Evolutionary conservation across 208 protist species (phyloP), one percentile per base, ranked within the genome.

Genomic region (Trypanosoma rangeli): DNA sequence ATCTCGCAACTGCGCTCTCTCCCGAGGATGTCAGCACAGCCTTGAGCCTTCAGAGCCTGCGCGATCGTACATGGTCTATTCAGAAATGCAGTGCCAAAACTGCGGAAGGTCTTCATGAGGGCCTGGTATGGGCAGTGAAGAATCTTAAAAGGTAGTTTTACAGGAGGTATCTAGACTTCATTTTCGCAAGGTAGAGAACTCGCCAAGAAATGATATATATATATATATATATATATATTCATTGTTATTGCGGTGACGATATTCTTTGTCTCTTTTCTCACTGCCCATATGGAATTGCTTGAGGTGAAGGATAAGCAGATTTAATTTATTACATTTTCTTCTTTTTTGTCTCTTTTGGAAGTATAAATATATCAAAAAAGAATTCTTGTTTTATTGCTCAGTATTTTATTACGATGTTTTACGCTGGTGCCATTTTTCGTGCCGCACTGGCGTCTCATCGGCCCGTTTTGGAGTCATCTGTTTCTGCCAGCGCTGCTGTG

Each of bases 71-170:
- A 24, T 97, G 93, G 93, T 86, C 80, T 33, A 97, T 97, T 52
- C 91, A 96, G 60, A 94, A 93, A 67, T 97, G 93, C 90, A 95
- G 88, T 70, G 93, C 93, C 3, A 95, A 94, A 72, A 94, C 89
- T 28, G 93, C 90, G 8, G 87, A 95, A 53, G 93, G 93, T 8
- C 84, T 97, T 28, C 63, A 93, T 26, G 93, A 95, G 57, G 93
- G 93, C 18, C 69, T 97, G 54, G 86, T 93, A 73, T 97, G 92
- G 93, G 78, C 90, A 20, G 80, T 96, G 18, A 94, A 97, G 78
- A 92, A 79, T 58, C 67, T 94, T 16, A 96, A 94, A 70, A 90
- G 85, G 68, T 88, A 86, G 60, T 58, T 48, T 50, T 4, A 58
- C 67, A 26, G 31, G 35, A 58, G 9, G 26, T 54, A 66, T 60